phyloP scores from a whole-genome alignment of 768 basidiomycete genomes.

The Punctularia strigosozonata region DNA sequence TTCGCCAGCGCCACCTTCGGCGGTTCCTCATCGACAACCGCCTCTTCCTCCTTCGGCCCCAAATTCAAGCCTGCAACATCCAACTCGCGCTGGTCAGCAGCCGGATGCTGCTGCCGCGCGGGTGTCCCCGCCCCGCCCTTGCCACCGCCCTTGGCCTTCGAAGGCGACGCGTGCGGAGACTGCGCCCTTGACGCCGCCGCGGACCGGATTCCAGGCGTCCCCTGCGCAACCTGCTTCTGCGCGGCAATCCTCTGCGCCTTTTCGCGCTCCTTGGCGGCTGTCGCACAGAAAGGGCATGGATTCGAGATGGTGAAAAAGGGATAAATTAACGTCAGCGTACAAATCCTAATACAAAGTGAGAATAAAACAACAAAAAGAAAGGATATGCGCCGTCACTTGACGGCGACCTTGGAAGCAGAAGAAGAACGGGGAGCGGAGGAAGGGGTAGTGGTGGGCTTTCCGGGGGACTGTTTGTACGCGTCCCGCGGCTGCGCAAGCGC shows the following conservation, averaged over 20 bases:
- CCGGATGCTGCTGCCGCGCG: conserved; percentile 32
- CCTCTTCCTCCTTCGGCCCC: conserved; percentile 29
- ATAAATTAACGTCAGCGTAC: conserved; percentile 14
- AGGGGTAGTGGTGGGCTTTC: conserved; percentile 3
- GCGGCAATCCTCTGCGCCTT: conserved; percentile 48
- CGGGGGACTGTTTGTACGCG: conserved; percentile 4
- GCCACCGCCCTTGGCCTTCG: not conserved
- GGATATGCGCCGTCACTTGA: not conserved
- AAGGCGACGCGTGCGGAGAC: conserved; percentile 21
- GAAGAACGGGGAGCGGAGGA: conserved; percentile 3
- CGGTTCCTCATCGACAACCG: conserved; percentile 30
- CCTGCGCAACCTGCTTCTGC: conserved; percentile 30
- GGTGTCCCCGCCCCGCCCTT: conserved; percentile 33
- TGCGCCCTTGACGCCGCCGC: conserved; percentile 32
- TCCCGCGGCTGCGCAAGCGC: conserved; percentile 33
- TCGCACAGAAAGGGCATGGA: conserved; percentile 7
- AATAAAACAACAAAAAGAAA: conserved; percentile 2
- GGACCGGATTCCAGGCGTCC: conserved; percentile 22
- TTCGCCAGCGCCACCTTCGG: conserved; percentile 59
- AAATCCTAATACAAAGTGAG: conserved; percentile 8
- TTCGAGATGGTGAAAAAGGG: conserved; percentile 14
- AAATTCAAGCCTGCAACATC: conserved; percentile 73
- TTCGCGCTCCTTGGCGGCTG: conserved; percentile 75
- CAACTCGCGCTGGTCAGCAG: conserved; percentile 43
- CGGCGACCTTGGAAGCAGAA: conserved; percentile 1